phyloP scores from a whole-genome alignment of 441 rosid genomes.

The Corymbia calophylla region DNA sequence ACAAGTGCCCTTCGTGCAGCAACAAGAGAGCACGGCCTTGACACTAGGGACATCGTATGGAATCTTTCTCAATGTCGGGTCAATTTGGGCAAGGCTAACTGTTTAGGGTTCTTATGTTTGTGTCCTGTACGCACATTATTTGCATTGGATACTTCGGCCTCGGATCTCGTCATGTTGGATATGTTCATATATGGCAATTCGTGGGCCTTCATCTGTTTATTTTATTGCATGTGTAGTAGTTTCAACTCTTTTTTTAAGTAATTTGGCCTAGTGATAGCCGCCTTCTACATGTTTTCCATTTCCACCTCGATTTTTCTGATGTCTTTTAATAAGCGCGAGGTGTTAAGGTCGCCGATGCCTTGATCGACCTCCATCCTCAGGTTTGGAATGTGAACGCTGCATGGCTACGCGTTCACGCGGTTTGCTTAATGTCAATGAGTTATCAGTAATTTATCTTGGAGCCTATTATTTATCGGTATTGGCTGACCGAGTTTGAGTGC shows the following conservation, averaged over 20 bases:
- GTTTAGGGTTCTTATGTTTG: not conserved
- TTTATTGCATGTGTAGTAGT: not conserved
- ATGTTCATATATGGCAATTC: slow-evolving; percentile 17
- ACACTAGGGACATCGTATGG: not conserved
- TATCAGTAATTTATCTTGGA: not conserved
- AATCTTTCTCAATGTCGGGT: not conserved
- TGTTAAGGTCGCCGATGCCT: not conserved
- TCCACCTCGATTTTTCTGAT: not conserved
- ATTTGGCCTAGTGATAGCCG: not conserved
- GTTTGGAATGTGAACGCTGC: not conserved
- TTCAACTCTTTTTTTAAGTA: not conserved
- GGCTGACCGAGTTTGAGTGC: not conserved
- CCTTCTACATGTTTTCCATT: not conserved
- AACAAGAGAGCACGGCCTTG: slow-evolving; percentile 6
- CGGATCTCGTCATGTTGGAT: slow-evolving; percentile 13
- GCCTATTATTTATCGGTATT: not conserved
- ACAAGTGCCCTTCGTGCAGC: slow-evolving; percentile 12
- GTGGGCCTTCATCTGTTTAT: not conserved
- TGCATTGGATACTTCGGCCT: slow-evolving; percentile 17
- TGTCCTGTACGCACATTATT: not conserved
- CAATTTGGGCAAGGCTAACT: not conserved
- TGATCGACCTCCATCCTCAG: not conserved
- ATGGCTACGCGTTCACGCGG: not conserved
- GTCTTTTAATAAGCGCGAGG: not conserved
- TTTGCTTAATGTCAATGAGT: not conserved